A percentile compares a stretch with the other conserved stretches of the same genome.
phyloP scores from a whole-genome alignment of 83 land plant genomes.

The Isoetes engelmannii region DNA sequence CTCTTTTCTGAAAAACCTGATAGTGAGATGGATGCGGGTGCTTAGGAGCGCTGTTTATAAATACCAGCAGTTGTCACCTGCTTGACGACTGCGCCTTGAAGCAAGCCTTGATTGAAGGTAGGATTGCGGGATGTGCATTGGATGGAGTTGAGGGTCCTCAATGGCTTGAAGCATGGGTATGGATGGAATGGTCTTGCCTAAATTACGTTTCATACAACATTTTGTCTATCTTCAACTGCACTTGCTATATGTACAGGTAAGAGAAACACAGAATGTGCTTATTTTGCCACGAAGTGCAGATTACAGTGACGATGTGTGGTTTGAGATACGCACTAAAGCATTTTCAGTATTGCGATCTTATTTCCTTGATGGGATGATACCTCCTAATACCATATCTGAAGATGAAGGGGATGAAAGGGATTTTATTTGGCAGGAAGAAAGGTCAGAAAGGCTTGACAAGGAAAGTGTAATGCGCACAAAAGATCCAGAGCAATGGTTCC shows the following conservation, averaged over 20 bases:
- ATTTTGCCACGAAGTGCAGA: conserved; percentile 97
- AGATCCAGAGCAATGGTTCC: conserved; percentile 40
- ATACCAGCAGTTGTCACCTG: conserved; percentile 92
- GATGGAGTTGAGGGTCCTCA: conserved; percentile 99
- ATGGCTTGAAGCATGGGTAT: conserved; percentile 99
- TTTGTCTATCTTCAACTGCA: not conserved
- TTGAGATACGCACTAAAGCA: conserved; percentile 89
- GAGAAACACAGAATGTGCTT: conserved; percentile 98
- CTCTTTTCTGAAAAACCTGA: conserved; percentile 11
- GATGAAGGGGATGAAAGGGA: conserved; percentile 66
- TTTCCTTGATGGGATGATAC: conserved; percentile 72
- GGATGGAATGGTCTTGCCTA: conserved; percentile 10
- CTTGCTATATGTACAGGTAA: conserved; percentile 45
- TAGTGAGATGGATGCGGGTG: conserved; percentile 8
- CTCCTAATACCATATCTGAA: conserved; percentile 69
- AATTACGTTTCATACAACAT: not conserved
- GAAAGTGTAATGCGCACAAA: conserved; percentile 32
- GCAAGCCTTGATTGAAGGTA: conserved; percentile 91
- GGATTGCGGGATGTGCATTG: conserved; percentile 93
- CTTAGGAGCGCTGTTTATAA: conserved; percentile 82
- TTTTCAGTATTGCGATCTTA: conserved; percentile 62
- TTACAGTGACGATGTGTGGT: conserved; percentile 99
- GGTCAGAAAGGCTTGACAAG: conserved; percentile 28
- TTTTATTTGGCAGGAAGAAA: conserved; percentile 47
- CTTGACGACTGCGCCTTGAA: conserved; percentile 96